Conservation (phyloP, 2,329 filamentous ascomycete species). For the Parastagonospora nodorum region DNA sequence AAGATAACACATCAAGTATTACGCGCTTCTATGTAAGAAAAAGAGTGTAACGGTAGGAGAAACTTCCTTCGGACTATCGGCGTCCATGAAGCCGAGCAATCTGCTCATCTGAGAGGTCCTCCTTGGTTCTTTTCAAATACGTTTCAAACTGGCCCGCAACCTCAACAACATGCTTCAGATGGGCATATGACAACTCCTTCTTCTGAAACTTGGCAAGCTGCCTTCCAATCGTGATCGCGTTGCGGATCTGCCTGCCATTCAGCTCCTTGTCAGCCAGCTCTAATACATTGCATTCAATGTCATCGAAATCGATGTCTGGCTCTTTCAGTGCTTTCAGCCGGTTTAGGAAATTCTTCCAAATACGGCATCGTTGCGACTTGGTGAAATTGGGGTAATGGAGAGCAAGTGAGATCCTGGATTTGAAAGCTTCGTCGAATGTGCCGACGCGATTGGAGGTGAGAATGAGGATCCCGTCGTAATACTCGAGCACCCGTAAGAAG, state of each 20-base stretch:
- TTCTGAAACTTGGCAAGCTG: conserved; percentile 22
- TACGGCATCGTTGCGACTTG: not conserved
- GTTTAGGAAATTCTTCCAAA: conserved; percentile 17
- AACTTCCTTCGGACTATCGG: too few relatives aligned
- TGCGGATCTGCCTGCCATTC: conserved; percentile 57
- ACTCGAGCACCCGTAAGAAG: conserved; percentile 24
- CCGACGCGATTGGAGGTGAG: conserved; percentile 47
- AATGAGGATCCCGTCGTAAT: conserved; percentile 45
- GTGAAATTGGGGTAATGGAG: conserved; percentile 11
- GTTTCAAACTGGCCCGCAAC: conserved; percentile 14
- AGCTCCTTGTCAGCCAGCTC: conserved; percentile 45
- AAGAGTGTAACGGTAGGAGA: too few relatives aligned
- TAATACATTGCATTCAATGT: conserved; percentile 4
- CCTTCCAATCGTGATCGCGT: conserved; percentile 26
- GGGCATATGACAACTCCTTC: conserved; percentile 7
- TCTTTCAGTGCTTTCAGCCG: conserved; percentile 1
- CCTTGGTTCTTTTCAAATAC: conserved; percentile 9
- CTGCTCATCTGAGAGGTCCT: conserved; percentile 13
- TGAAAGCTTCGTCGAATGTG: conserved; percentile 48
- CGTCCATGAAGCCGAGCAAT: too few relatives aligned
- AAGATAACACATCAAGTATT: too few relatives aligned
- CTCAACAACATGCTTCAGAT: conserved; percentile 11
- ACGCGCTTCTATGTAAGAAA: too few relatives aligned
- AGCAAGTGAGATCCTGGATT: conserved; percentile 33
- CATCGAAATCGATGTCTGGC: conserved; percentile 2